These are phyloP conservation scores for Mrakia frigida DNA, from an alignment of 768 basidiomycete species.

Conservation along the genomic window DNA sequence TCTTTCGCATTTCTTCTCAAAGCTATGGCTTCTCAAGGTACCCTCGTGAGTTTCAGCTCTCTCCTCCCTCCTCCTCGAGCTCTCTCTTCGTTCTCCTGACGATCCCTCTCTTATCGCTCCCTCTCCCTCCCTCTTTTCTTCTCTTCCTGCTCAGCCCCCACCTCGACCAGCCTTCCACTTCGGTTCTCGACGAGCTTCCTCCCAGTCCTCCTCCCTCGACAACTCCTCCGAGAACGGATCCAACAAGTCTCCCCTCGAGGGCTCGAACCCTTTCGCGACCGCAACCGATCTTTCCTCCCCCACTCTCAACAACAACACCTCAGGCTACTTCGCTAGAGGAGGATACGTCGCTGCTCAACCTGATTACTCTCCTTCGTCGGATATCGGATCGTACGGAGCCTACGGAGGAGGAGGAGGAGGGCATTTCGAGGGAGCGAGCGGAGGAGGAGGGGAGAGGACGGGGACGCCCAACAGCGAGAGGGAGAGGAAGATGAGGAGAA, in stretches of 20 bases:
- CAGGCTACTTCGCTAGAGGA: background rate
- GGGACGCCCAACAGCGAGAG: background rate
- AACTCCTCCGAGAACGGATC: background rate
- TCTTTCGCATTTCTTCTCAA: background rate
- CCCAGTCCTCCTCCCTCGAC: background rate
- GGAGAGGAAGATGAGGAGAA: background rate
- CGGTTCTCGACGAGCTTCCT: background rate
- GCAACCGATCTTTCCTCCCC: background rate
- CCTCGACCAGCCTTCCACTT: constrained; percentile 3
- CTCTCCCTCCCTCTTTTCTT: background rate
- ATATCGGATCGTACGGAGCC: background rate
- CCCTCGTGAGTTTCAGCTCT: background rate
- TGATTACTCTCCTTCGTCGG: background rate
- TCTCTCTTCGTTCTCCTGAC: background rate
- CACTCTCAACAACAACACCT: background rate
- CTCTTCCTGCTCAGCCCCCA: background rate
- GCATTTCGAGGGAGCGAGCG: background rate
- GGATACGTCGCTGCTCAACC: background rate
- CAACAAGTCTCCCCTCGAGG: background rate
- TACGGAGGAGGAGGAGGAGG: background rate
- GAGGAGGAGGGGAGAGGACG: background rate
- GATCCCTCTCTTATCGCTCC: background rate
- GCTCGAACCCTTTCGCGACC: constrained; percentile 5
- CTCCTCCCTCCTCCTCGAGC: background rate
- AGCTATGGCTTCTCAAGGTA: background rate